phyloP scores from a whole-genome alignment of 441 rosid species.

The Kokia cookei region DNA sequence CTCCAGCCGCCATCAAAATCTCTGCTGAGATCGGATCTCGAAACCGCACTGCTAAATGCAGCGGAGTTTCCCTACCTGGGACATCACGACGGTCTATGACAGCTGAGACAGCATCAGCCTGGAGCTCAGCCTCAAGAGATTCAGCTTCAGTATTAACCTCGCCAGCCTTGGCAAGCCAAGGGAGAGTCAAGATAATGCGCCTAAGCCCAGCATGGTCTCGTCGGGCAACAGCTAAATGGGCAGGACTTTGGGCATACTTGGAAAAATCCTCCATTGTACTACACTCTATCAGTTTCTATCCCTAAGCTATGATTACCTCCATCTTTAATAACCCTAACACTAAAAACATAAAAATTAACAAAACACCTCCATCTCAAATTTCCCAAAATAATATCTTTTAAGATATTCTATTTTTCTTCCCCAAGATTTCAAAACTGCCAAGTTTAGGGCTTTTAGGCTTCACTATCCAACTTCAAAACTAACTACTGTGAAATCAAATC shows the following conservation, averaged over 20 bases:
- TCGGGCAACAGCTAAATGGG: constrained; percentile 76
- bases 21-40: constrained; percentile 78
- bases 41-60: constrained; percentile 87
- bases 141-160: constrained; percentile 78
- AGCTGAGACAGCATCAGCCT: constrained; percentile 71
- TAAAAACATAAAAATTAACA: neutral
- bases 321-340: constrained; percentile 11
- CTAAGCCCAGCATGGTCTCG: constrained; percentile 70
- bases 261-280: constrained; percentile 68
- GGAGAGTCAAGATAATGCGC: constrained; percentile 53
- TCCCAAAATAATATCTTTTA: neutral
- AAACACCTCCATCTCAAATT: neutral
- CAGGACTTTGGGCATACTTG: constrained; percentile 79
- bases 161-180: constrained; percentile 74
- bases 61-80: constrained; percentile 90
- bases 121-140: constrained; percentile 67
- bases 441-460: constrained; percentile 12
- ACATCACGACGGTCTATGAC: constrained; percentile 92
- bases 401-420: neutral
- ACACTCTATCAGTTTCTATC: neutral
- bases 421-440: constrained; percentile 10
- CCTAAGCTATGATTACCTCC: constrained; percentile 20
- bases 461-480: constrained; percentile 2
- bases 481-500: neutral
- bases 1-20: constrained; percentile 93